Conservation (phyloP, 192 early-diverging fungal species). For the Coemansia sp. region DNA sequence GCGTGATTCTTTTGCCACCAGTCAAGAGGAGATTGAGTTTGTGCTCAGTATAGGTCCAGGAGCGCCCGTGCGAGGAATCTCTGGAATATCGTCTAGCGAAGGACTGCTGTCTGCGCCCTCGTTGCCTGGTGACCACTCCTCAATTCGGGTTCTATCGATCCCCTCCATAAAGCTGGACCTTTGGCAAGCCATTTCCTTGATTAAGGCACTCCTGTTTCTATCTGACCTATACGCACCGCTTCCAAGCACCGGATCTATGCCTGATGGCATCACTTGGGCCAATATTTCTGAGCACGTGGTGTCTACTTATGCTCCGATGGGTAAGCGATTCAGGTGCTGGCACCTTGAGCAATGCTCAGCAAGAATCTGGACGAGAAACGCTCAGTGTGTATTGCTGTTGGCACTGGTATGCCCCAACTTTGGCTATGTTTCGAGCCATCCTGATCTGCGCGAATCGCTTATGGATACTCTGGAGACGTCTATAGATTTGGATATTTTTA, state of each 20-base stretch:
- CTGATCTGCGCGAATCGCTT: not conserved
- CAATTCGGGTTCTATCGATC: not conserved
- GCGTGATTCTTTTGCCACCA: too few relatives aligned
- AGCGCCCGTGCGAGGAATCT: not conserved
- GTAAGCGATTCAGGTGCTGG: not conserved
- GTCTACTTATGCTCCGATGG: constrained; percentile 1
- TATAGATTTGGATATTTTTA: not conserved
- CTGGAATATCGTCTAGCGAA: not conserved
- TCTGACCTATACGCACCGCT: not conserved
- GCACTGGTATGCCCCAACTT: not conserved
- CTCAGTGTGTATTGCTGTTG: not conserved
- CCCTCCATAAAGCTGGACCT: not conserved
- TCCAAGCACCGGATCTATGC: not conserved
- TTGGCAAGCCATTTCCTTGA: not conserved
- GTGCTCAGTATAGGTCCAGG: not conserved
- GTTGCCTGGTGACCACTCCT: not conserved
- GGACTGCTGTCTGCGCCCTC: not conserved
- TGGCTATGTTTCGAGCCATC: not conserved
- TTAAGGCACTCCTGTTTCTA: not conserved
- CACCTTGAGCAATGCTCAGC: not conserved
- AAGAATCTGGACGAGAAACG: not conserved
- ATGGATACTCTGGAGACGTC: not conserved
- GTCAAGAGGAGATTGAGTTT: not conserved
- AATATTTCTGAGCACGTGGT: not conserved
- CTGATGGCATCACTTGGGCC: not conserved